Percentiles rank a stretch among this genome's conserved stretches.
phyloP scores from a whole-genome alignment of 768 basidiomycete genomes.

The Termitomyces sp. region DNA sequence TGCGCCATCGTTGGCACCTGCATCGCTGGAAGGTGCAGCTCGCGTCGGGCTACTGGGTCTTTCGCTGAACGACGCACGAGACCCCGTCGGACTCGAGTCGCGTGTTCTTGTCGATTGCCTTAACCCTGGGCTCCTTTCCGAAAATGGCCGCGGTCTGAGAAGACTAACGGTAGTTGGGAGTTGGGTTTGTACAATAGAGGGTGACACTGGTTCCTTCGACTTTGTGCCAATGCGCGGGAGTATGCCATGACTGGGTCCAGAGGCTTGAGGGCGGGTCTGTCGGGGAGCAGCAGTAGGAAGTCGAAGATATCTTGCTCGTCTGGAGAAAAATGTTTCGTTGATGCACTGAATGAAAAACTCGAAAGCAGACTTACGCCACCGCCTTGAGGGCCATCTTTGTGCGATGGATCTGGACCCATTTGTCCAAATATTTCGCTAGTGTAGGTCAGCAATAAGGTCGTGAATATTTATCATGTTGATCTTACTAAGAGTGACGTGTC shows the following conservation, averaged over 20 bases:
- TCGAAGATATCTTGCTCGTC: conserved; percentile 78
- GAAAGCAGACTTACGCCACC: conserved; percentile 59
- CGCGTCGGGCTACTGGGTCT: conserved; percentile 16
- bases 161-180: conserved; percentile 10
- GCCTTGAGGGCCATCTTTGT: conserved; percentile 74
- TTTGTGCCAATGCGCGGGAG: not conserved
- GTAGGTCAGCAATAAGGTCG: conserved; percentile 5
- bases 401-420: conserved; percentile 65
- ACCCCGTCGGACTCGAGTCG: conserved; percentile 18
- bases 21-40: conserved; percentile 21
- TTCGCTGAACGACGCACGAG: conserved; percentile 8
- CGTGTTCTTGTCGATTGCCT: conserved; percentile 24
- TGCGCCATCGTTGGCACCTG: conserved; percentile 27
- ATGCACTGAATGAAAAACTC: not conserved
- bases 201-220: conserved; percentile 9
- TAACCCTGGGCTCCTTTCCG: conserved; percentile 28
- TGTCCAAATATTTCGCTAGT: conserved; percentile 48
- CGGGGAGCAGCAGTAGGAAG: conserved; percentile 54
- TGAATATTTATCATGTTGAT: not conserved
- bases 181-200: conserved; percentile 12
- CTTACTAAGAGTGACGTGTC: conserved; percentile 52
- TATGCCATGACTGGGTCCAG: not conserved
- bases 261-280: conserved; percentile 5
- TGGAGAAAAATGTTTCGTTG: conserved; percentile 21
- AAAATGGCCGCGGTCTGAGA: conserved; percentile 27